These are phyloP conservation scores for Hymenoscyphus repandus DNA, from an alignment of 2,329 filamentous ascomycete genomes.

Conservation along the genomic window DNA sequence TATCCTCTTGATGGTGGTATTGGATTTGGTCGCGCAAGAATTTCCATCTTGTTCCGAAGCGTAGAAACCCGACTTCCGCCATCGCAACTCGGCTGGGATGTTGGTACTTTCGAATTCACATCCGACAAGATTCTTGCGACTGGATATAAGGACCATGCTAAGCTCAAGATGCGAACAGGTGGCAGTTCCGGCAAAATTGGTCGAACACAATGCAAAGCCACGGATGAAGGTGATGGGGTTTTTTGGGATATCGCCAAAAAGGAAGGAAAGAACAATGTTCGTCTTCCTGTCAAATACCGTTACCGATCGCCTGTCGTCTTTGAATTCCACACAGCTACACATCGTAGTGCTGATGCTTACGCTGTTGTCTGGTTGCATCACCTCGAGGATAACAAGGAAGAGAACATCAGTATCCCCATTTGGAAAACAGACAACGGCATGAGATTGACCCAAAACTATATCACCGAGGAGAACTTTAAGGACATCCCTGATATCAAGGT, in stretches of 20 bases:
- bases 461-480: slow-evolving; percentile 71
- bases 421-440: slow-evolving; percentile 74
- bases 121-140: slow-evolving; percentile 64
- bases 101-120: slow-evolving; percentile 87
- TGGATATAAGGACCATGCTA: slow-evolving; percentile 56
- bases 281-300: slow-evolving; percentile 82
- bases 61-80: slow-evolving; percentile 83
- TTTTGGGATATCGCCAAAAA: slow-evolving; percentile 52
- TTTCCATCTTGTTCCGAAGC: slow-evolving; percentile 85
- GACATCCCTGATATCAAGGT: slow-evolving; percentile 70
- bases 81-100: slow-evolving; percentile 84
- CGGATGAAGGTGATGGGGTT: slow-evolving; percentile 53
- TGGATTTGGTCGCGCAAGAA: slow-evolving; percentile 81
- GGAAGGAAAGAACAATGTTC: slow-evolving; percentile 47
- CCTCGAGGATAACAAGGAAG: slow-evolving; percentile 72
- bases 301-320: slow-evolving; percentile 88
- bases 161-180: slow-evolving; percentile 78
- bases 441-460: slow-evolving; percentile 85
- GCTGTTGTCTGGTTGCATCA: slow-evolving; percentile 83
- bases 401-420: slow-evolving; percentile 79
- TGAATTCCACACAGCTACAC: slow-evolving; percentile 69
- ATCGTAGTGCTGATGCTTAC: slow-evolving; percentile 68
- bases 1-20: slow-evolving; percentile 95
- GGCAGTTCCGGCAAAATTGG: slow-evolving; percentile 71
- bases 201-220: slow-evolving; percentile 54